phyloP scores from a whole-genome alignment of 2,329 filamentous ascomycete genomes.

The Tolypocladium endophyticum region DNA sequence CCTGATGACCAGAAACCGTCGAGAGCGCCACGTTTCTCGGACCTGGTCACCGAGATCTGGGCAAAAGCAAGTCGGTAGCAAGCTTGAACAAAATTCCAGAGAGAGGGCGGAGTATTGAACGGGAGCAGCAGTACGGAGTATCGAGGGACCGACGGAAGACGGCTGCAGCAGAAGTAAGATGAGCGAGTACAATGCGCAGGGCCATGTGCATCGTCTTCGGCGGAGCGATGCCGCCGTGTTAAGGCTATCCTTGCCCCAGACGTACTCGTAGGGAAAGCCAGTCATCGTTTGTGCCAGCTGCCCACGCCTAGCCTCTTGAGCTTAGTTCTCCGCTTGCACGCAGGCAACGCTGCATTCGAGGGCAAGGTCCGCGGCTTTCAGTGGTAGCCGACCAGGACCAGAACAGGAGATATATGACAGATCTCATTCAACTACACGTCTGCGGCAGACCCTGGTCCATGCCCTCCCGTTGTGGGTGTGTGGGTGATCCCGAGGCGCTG shows the following conservation, averaged over 20 bases:
- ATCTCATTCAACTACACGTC: slow-evolving; percentile 13
- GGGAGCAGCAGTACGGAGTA: background rate
- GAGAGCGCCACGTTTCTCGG: slow-evolving; percentile 4
- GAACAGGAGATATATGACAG: slow-evolving; percentile 12
- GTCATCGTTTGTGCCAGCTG: background rate
- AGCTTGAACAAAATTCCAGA: background rate
- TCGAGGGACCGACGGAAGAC: background rate
- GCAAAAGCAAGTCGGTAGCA: background rate
- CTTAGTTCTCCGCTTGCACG: slow-evolving; percentile 1
- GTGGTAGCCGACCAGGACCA: slow-evolving; percentile 4
- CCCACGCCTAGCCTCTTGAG: background rate
- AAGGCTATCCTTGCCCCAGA: background rate
- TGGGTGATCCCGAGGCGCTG: slow-evolving; percentile 18
- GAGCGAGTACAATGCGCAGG: background rate
- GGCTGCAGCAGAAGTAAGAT: background rate
- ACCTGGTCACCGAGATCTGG: background rate
- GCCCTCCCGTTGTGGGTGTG: slow-evolving; percentile 3
- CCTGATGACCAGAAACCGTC: slow-evolving; percentile 2
- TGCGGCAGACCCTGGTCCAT: slow-evolving; percentile 7
- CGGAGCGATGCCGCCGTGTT: background rate
- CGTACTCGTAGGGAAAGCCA: background rate
- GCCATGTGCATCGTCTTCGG: background rate
- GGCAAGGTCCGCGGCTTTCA: slow-evolving; percentile 4
- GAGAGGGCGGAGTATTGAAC: background rate
- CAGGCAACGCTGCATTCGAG: slow-evolving; percentile 5